Conservation (phyloP, 495 filamentous ascomycete genomes). For the Talaromyces proteolyticus region DNA sequence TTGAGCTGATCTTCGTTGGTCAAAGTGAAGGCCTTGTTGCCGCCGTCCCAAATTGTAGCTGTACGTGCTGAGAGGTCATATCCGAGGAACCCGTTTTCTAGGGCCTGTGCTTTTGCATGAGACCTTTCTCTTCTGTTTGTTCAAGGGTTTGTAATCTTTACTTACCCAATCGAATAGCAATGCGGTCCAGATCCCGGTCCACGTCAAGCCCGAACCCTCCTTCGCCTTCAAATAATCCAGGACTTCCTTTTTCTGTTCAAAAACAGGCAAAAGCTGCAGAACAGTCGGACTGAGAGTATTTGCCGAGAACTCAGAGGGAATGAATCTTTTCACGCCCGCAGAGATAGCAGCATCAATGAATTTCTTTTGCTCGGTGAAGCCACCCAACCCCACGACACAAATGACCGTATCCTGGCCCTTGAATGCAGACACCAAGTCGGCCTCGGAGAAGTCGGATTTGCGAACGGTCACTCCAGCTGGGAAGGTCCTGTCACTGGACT, state of each 20-base stretch:
- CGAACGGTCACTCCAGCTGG: constrained; percentile 27
- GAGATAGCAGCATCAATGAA: constrained; percentile 55
- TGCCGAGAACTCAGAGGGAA: constrained; percentile 25
- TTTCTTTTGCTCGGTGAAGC: constrained; percentile 31
- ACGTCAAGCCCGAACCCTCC: constrained; percentile 31
- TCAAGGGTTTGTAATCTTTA: not conserved
- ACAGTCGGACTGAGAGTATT: constrained; percentile 28
- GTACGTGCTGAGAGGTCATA: constrained; percentile 32
- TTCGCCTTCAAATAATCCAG: constrained; percentile 40
- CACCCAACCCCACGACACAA: constrained; percentile 26
- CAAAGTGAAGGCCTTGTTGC: constrained; percentile 26
- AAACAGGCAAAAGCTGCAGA: constrained; percentile 33
- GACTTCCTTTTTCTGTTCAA: constrained; percentile 34
- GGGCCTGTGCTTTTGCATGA: constrained; percentile 13
- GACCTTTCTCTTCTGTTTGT: not conserved
- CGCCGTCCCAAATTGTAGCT: constrained; percentile 40
- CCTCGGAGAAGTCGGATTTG: constrained; percentile 60
- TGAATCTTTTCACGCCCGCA: constrained; percentile 54
- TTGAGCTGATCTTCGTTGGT: constrained; percentile 36
- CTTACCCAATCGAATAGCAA: constrained; percentile 47
- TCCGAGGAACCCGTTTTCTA: constrained; percentile 37
- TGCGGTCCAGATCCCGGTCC: constrained; percentile 43
- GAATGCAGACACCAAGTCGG: constrained; percentile 34
- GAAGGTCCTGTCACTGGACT: constrained; percentile 30
- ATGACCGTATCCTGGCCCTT: constrained; percentile 44